Percentiles rank a stretch among this genome's conserved stretches.
These are phyloP conservation scores for Sclerospora graminicola DNA, from an alignment of 352 stramenopile genomes.

Conservation along the genomic window DNA sequence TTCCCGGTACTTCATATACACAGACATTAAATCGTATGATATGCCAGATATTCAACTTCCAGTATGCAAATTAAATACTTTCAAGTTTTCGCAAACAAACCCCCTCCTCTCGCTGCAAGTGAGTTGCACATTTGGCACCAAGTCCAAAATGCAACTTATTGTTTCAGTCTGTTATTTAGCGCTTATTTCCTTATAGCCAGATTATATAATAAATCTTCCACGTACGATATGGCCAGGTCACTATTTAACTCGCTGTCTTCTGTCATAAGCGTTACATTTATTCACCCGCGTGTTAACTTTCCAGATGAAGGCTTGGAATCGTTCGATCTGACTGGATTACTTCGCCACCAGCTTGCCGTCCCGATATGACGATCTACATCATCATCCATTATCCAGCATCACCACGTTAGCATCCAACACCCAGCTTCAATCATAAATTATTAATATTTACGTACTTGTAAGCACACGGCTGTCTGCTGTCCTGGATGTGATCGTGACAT, in stretches of 20 bases:
- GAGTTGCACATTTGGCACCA: slow-evolving; percentile 94
- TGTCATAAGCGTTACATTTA: too few relatives aligned
- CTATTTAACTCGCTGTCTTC: too few relatives aligned
- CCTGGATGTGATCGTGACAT: slow-evolving; percentile 87
- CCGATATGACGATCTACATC: slow-evolving; percentile 78
- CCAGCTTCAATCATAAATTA: background rate
- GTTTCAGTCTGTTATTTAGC: slow-evolving; percentile 89
- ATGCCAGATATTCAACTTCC: too few relatives aligned
- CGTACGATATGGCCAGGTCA: slow-evolving; percentile 35
- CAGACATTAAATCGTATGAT: too few relatives aligned
- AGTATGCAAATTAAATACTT: background rate
- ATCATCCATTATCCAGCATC: background rate
- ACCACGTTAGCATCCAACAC: background rate
- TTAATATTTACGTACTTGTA: slow-evolving; percentile 48
- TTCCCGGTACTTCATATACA: slow-evolving; percentile 73
- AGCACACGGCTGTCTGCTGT: slow-evolving; percentile 63
- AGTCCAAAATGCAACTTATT: slow-evolving; percentile 91
- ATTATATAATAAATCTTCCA: slow-evolving; percentile 99
- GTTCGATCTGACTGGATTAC: slow-evolving; percentile 41
- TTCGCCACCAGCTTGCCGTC: slow-evolving; percentile 84
- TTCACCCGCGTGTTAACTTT: slow-evolving; percentile 60
- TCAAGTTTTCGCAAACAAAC: slow-evolving; percentile 93
- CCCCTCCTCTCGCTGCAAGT: slow-evolving; percentile 80
- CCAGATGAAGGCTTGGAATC: slow-evolving; percentile 62
- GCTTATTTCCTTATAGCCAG: slow-evolving; percentile 88